Percentiles rank a stretch among this genome's conserved stretches.
These are phyloP conservation scores for Penicillium occitanis DNA, from an alignment of 2,329 filamentous ascomycete genomes.

Conservation along the genomic window DNA sequence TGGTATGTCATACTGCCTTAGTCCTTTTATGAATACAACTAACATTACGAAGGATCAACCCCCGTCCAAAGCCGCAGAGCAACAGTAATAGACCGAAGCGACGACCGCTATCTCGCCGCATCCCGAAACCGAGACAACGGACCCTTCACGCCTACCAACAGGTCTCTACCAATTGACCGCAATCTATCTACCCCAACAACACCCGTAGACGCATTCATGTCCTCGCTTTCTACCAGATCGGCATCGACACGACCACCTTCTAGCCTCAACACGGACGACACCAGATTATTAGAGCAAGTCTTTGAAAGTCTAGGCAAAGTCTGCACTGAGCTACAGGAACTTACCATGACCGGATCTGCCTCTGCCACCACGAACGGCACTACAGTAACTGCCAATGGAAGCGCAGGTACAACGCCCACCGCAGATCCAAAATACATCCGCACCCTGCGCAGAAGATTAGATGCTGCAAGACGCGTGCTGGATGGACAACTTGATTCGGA, in stretches of 20 bases:
- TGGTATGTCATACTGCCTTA: neutral
- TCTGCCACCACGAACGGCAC: neutral
- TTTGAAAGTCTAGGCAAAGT: conserved; percentile 52
- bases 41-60: conserved; percentile 25
- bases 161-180: conserved; percentile 3
- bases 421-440: conserved; percentile 55
- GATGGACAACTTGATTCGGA: conserved; percentile 62
- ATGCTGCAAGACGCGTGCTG: conserved; percentile 70
- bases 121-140: neutral
- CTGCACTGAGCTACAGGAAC: conserved; percentile 51
- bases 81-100: conserved; percentile 14
- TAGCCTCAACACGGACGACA: conserved; percentile 54
- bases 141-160: conserved; percentile 16
- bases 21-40: neutral
- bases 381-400: neutral
- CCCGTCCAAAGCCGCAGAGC: conserved; percentile 20
- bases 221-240: conserved; percentile 13
- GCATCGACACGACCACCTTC: conserved; percentile 18
- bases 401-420: conserved; percentile 28
- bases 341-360: conserved; percentile 49
- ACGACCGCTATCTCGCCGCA: conserved; percentile 9
- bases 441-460: conserved; percentile 68
- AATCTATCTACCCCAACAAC: conserved; percentile 20
- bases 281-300: conserved; percentile 57
- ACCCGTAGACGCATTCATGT: conserved; percentile 23